Base-by-base conservation (phyloP, 257 asterid genomes). In the Primulina tabacum region DNA sequence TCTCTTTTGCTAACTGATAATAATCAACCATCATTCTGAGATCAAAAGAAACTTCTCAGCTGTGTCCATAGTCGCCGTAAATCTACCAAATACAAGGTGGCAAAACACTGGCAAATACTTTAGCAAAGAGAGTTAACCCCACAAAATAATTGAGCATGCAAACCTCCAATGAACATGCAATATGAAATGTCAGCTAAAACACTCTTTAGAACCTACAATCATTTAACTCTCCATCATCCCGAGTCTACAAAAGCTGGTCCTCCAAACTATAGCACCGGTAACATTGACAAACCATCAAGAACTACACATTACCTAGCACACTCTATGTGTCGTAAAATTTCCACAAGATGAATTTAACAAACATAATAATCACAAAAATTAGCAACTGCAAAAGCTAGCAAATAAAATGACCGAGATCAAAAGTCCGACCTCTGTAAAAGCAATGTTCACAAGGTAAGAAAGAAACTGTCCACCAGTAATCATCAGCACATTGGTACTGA, bases 381-480 rank as follows among this genome's bases (percentile, higher is more conserved):
- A 58, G 53, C 37, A 71, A 66, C 20, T 30, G 24, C n/a, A 38
- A 37, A 20, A 5, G 58, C 14, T 29, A 47, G 71, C 40, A 24
- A 43, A 73, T 35, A 47, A 68, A 77, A 69, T 16, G 33, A 67
- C 43, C 17, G 60, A 70, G 61, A n/a, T 29, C 62, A 47, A 18
- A 47, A 58, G 67, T 74, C 95, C 76, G 77, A 92, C 97, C 95
- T 90, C 89, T 65, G 98, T 93, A 82, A 93, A 93, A 73, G 88
- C 96, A 79, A 93, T 90, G 83, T 93, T 93, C 74, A 93, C 94
- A 67, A 93, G 92, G 87, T 93, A 93, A 75, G 99, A 93, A 77
- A 93, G 86, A 80, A 90, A 90, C 47, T 89, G 96, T 80, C 99
- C 99, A 66, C 99, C 95, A 68, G 97, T 93, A 68, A 93, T 90